Evolutionary conservation across 495 filamentous ascomycete species (phyloP).

Genomic region (Hypoxylon lienhwacheense): DNA sequence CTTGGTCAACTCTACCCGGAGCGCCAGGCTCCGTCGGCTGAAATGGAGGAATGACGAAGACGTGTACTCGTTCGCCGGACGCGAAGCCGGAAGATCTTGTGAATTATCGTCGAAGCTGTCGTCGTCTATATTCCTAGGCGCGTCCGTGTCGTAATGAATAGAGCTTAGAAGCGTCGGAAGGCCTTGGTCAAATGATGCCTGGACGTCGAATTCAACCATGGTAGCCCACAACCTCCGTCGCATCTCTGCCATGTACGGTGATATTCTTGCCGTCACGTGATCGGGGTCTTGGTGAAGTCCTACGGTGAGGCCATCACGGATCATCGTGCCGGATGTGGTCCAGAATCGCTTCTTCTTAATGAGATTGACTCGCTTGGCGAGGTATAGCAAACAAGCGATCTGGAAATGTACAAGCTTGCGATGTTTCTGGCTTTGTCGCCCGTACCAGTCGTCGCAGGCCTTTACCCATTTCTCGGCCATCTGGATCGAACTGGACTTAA

Average conservation of each 20-base stretch:
- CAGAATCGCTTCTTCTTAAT: conserved; percentile 44
- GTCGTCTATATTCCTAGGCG: conserved; percentile 42
- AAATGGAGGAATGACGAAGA: conserved; percentile 38
- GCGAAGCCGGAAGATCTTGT: conserved; percentile 32
- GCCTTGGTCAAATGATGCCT: conserved; percentile 41
- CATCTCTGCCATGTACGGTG: conserved; percentile 41
- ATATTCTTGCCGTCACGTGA: conserved; percentile 26
- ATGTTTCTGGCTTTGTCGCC: conserved; percentile 36
- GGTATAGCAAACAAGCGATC: conserved; percentile 38
- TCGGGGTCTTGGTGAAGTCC: conserved; percentile 40
- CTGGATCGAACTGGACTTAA: conserved; percentile 37
- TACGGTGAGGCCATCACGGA: conserved; percentile 37
- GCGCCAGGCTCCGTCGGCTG: conserved; percentile 36
- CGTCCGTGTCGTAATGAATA: conserved; percentile 31
- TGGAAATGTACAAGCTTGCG: conserved; percentile 44
- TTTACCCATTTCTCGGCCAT: conserved; percentile 39
- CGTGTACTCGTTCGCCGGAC: conserved; percentile 36
- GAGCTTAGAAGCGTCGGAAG: conserved; percentile 40
- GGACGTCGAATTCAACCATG: conserved; percentile 41
- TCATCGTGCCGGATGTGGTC: conserved; percentile 36
- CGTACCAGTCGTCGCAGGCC: conserved; percentile 39
- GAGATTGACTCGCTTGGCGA: conserved; percentile 40
- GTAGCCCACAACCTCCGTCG: conserved; percentile 41
- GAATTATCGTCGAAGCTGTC: conserved; percentile 38
- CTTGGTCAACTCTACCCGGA: conserved; percentile 39